Conservation (phyloP, 805 yeast species). For the Metschnikowia proteae region DNA sequence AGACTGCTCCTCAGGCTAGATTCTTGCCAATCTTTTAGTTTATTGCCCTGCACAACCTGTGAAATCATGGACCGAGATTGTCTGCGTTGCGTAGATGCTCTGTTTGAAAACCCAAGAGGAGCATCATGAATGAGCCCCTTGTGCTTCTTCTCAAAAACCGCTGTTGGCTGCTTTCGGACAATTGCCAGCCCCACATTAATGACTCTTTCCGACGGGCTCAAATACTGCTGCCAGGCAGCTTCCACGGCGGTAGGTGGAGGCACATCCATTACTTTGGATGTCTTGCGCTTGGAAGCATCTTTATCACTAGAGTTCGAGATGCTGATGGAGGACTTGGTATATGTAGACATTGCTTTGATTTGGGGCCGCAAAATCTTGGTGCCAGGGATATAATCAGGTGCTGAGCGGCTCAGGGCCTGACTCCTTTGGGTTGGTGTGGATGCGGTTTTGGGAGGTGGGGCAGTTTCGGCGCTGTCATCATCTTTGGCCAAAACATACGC, state of each 20-base stretch:
- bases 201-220: slow-evolving; percentile 60
- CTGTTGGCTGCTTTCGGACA: slow-evolving; percentile 43
- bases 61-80: slow-evolving; percentile 27
- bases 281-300: slow-evolving; percentile 15
- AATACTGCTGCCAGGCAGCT: slow-evolving; percentile 53
- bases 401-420: not conserved
- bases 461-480: slow-evolving; percentile 3
- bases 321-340: slow-evolving; percentile 16
- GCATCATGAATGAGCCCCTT: slow-evolving; percentile 57
- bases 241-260: slow-evolving; percentile 53
- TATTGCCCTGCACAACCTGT: slow-evolving; percentile 36
- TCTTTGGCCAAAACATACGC: slow-evolving; percentile 37
- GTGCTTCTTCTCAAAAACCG: slow-evolving; percentile 51
- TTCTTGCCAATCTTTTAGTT: slow-evolving; percentile 13
- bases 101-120: slow-evolving; percentile 44
- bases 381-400: slow-evolving; percentile 54
- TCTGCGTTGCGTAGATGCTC: slow-evolving; percentile 16
- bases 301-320: slow-evolving; percentile 13
- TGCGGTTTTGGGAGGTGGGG: slow-evolving; percentile 5
- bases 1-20: not conserved
- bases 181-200: slow-evolving; percentile 21
- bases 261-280: slow-evolving; percentile 33
- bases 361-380: slow-evolving; percentile 55
- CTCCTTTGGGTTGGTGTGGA: slow-evolving; percentile 23
- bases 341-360: slow-evolving; percentile 34